Base-by-base conservation (phyloP, 192 early-diverging fungal species). In the Umbelopsis isabellina region DNA sequence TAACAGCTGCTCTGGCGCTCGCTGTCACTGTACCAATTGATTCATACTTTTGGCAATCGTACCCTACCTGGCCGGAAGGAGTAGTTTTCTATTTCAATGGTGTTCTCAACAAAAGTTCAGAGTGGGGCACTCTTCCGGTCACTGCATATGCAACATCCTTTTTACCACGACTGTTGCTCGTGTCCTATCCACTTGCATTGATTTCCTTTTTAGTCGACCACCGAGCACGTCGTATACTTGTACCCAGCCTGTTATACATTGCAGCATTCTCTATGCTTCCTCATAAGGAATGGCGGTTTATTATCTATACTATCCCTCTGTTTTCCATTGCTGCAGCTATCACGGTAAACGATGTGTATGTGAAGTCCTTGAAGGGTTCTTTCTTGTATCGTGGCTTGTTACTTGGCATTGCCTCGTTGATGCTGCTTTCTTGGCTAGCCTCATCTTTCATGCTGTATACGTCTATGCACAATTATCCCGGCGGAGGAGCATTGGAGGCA, bases 221-320 rank as follows among this genome's bases (percentile, higher is more conserved):
- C 3, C 81, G 88, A 23, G 77, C 81, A 7, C 73, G 84, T 16
- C 79, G 80, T 13, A 76, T 91, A 10, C 74, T 92, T 4, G 37
- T 79, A 12, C 90, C 92, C 0, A 80, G 80, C 3, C 10, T 84
- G 4, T 74, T 81, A 1, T 93, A 88, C 68, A 82, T 95, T 12
- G 53, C 70, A 3, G 30, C 87, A 4, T 93, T 94, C 64, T 96
- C 94, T 18, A 81, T 86, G 27, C 82, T 95, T 45, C 85, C 86
- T 13, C 97, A 98, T 79, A 99, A 99, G 77, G 97, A 99, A 73
- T 96, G 94, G 94, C 83, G 97, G 15, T 99, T 99, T 75, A 86
- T 99, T 1, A 75, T 97, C 3, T 94, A 96, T 25, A 84, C 86
- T 15, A 82, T 99, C 13, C 96, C 96, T 0, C 71, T 97, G 3